Evolutionary conservation across 257 asterid species (phyloP).

Genomic region (Coffea eugenioides): DNA sequence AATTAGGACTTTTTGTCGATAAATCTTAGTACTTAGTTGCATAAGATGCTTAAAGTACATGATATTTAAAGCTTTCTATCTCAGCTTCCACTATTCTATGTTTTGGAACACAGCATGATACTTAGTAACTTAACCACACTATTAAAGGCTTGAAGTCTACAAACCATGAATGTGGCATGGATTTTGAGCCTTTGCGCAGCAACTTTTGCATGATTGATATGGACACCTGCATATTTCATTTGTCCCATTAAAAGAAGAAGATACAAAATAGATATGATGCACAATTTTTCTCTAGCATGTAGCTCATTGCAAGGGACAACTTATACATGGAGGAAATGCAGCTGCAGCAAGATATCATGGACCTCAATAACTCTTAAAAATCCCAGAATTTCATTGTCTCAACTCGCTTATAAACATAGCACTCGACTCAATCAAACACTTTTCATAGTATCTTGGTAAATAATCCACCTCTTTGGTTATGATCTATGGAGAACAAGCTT

Average conservation of each 20-base stretch:
- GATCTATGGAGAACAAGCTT: not conserved
- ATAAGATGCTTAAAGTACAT: not conserved
- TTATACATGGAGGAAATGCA: not conserved
- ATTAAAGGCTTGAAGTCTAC: conserved; percentile 9
- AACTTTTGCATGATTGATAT: conserved; percentile 86
- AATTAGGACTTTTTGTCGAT: not conserved
- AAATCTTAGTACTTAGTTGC: not conserved
- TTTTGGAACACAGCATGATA: not conserved
- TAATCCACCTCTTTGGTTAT: not conserved
- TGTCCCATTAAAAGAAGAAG: conserved; percentile 14
- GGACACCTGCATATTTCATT: conserved; percentile 73
- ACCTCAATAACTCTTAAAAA: not conserved
- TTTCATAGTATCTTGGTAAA: not conserved
- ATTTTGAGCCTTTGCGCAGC: conserved; percentile 96
- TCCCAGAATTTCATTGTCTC: not conserved
- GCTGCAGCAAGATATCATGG: not conserved
- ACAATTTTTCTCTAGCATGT: too few species aligned
- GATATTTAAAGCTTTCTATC: not conserved
- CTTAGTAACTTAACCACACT: conserved; percentile 4
- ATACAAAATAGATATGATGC: not conserved
- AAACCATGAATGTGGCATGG: conserved; percentile 96
- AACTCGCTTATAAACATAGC: not conserved
- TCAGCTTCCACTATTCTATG: not conserved
- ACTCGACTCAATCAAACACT: not conserved
- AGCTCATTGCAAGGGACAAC: not conserved